Evolutionary conservation across 306 rosid species (phyloP), one percentile per base, ranked within the genome.

Genomic region (Canavalia gladiata): DNA sequence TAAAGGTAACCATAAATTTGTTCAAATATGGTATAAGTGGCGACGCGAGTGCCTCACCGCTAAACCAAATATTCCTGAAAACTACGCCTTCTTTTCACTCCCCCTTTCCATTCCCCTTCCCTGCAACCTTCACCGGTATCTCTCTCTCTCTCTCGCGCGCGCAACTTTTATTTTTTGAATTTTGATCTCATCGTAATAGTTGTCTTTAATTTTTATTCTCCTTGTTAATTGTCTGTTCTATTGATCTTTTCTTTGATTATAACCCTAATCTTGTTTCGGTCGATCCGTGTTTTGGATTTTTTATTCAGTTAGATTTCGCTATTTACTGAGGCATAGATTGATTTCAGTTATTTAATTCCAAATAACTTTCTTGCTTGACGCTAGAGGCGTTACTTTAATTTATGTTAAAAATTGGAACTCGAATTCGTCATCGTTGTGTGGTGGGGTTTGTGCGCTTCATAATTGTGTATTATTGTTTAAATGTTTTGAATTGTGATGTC

Each of bases 101-200:
- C 63, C 72, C 59, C 59, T 45, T 30, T 33, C 50, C 50, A 3
- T 29, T 49, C 45, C 72, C 69, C 84, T 63, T 51, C 79, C 68
- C 78, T 42, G 68, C 83, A 80, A 70, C 83, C 77, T 79, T 55
- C 42, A 56, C 78, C n/a, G 77, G 78, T 71, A 59, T 34, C 64
- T 25, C 52, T 8, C 74, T 35, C 2, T 12, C 29, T 7, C 50
- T n/a, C 56, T 28, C 71, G n/a, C n/a, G n/a, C n/a, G n/a, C 6
- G 12, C 8, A 2, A 41, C 4, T 31, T 35, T 39, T 68, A 1
- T 3, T 0, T 8, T 43, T 79, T 58, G 2, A 75, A 12, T 82
- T 72, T 72, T 13, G 43, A 8, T 78, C 25, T 4, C 49, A 3
- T 46, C 6, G 2, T 45, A 3, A 8, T 7, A 8, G 65, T 55